Evolutionary conservation across 768 basidiomycete species (phyloP), one percentile per base, ranked within the genome.

Genomic region (Lepiota subincarnata): DNA sequence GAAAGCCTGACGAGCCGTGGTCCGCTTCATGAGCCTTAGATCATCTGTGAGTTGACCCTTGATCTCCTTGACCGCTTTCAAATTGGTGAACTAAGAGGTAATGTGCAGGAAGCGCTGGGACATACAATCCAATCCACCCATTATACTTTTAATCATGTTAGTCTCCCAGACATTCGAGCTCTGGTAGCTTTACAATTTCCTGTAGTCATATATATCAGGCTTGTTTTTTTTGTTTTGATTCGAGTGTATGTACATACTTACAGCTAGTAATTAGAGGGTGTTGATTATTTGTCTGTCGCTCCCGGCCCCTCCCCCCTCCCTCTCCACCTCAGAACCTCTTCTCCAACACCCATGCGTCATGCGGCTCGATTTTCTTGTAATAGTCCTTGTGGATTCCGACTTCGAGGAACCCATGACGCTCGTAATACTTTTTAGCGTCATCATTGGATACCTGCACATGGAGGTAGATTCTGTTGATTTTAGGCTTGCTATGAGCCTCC

Each of bases 331-430:
- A 24, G 31, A 54, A 26, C 12, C 10, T 35, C 44, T 79, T 83
- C 70, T 94, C 88, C 48, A 95, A 76, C 55, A 95, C 74, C 92
- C 92, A 95, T 18, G 92, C 92, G 62, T 87, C 87, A 57, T 80
- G 81, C 20, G 92, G 92, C 24, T 69, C 73, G 53, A 95, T 89
- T 68, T 91, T 94, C 71, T 91, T 92, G 81, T 95, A 95, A 70
- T 95, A 95, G 57, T 82, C 77, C 62, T 86, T 73, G 50, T 87
- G 81, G 26, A 87, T 58, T 18, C 76, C 78, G 18, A 79, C 73
- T 67, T 89, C 84, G 50, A 69, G 73, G 73, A 95, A 95, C 6
- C 88, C 92, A 61, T 92, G 85, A 40, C 77, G 75, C 69, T 91
- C 88, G 67, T 94, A 95, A 68, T 94, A 94, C 50, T 68, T 73